Percentiles rank a stretch among this genome's conserved stretches.
Evolutionary conservation across 1,139 yeast species (phyloP).

Genomic region (Eremothecium coryli): DNA sequence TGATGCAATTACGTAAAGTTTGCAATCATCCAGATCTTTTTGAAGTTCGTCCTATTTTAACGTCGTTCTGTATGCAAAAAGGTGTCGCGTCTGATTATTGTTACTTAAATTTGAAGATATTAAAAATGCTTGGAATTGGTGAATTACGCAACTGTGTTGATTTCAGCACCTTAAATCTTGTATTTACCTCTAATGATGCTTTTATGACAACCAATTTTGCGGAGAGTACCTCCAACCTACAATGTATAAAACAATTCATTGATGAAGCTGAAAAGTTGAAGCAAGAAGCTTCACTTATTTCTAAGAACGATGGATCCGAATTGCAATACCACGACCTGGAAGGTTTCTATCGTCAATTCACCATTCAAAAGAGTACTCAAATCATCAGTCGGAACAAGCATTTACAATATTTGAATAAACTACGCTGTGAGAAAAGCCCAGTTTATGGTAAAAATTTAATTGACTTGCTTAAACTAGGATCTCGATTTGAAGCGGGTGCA

Average conservation of each 20-base stretch:
- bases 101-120: constrained; percentile 37
- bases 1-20: constrained; percentile 96
- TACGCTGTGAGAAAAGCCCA: constrained; percentile 51
- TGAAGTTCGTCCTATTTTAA: constrained; percentile 90
- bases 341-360: constrained; percentile 50
- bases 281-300: constrained; percentile 14
- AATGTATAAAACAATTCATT: constrained; percentile 40
- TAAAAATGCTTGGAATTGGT: constrained; percentile 32
- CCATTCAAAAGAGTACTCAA: constrained; percentile 43
- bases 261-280: constrained; percentile 38
- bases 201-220: constrained; percentile 41
- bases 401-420: constrained; percentile 50
- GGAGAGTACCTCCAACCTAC: constrained; percentile 37
- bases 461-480: constrained; percentile 23
- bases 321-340: constrained; percentile 35
- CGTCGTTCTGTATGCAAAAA: constrained; percentile 69
- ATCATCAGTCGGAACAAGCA: constrained; percentile 48
- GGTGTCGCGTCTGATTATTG: constrained; percentile 51
- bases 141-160: constrained; percentile 35
- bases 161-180: constrained; percentile 51
- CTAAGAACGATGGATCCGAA: constrained; percentile 28
- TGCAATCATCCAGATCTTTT: constrained; percentile 96
- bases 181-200: constrained; percentile 42
- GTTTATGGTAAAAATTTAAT: constrained; percentile 45
- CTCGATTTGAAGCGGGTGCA: constrained; percentile 4